A percentile compares a stretch with the other conserved stretches of the same genome.
phyloP scores from a whole-genome alignment of 495 filamentous ascomycete genomes.

The Aspergillus incahuasiensis region DNA sequence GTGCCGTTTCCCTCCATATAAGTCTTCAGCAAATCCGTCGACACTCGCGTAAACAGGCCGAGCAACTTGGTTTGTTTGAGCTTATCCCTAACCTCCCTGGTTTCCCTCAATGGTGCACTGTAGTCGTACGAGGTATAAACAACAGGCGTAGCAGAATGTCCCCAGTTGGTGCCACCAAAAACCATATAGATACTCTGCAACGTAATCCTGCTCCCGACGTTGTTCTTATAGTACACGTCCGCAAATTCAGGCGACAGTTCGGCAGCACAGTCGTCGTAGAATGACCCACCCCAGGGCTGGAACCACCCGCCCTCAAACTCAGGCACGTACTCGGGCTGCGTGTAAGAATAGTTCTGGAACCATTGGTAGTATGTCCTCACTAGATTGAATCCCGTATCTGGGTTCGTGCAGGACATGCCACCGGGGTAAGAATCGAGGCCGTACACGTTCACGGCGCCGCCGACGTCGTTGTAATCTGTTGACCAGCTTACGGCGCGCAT shows the following conservation, averaged over 20 bases:
- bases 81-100: constrained; percentile 58
- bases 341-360: too few relatives aligned
- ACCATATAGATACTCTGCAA: constrained; percentile 51
- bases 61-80: constrained; percentile 68
- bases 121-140: constrained; percentile 51
- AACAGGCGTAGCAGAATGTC: constrained; percentile 42
- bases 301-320: constrained; percentile 55
- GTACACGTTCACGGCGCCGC: constrained; percentile 46
- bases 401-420: too few relatives aligned
- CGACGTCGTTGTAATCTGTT: constrained; percentile 50
- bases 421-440: too few relatives aligned
- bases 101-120: constrained; percentile 54
- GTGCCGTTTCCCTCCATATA: constrained; percentile 29
- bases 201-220: constrained; percentile 47
- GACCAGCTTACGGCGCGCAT: constrained; percentile 49
- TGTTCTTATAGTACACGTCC: constrained; percentile 50
- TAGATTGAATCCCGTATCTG: too few relatives aligned
- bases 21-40: constrained; percentile 49
- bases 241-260: constrained; percentile 44
- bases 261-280: constrained; percentile 28
- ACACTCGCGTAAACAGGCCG: constrained; percentile 60
- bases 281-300: constrained; percentile 48
- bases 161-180: constrained; percentile 60
- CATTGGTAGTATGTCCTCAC: too few relatives aligned
- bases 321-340: constrained; percentile 46